phyloP scores from a whole-genome alignment of 306 rosid genomes.

The Spatholobus suberectus region DNA sequence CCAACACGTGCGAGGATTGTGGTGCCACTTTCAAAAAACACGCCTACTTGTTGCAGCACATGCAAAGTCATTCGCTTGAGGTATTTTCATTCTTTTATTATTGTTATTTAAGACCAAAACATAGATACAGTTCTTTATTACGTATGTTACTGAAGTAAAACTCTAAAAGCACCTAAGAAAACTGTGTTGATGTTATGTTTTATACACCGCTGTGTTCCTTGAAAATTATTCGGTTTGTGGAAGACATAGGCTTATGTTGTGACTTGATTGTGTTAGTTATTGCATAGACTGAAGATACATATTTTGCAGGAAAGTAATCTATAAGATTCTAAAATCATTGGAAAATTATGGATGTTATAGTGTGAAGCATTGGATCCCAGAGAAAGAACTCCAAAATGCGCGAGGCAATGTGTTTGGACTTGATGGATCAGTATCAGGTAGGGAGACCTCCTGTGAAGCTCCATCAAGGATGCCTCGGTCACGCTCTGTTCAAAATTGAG shows the following conservation, averaged over 20 bases:
- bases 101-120: background rate
- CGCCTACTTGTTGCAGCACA: constrained; percentile 78
- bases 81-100: constrained; percentile 45
- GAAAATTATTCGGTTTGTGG: background rate
- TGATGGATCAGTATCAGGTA: constrained; percentile 94
- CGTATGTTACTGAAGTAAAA: too few relatives aligned
- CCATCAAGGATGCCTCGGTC: constrained; percentile 88
- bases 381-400: constrained; percentile 93
- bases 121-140: background rate
- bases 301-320: constrained; percentile 70
- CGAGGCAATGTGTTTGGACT: constrained; percentile 64
- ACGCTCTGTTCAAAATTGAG: constrained; percentile 60
- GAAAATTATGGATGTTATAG: constrained; percentile 45
- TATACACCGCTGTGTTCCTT: background rate
- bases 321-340: constrained; percentile 44
- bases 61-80: constrained; percentile 85
- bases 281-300: constrained; percentile 42
- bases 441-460: constrained; percentile 99
- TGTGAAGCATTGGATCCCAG: constrained; percentile 99
- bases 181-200: background rate
- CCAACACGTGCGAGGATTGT: constrained; percentile 70
- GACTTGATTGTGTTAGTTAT: background rate
- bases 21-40: constrained; percentile 77
- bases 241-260: background rate
- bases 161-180: background rate